phyloP scores from a whole-genome alignment of 2,329 filamentous ascomycete genomes.

The Exserohilum rostratum region DNA sequence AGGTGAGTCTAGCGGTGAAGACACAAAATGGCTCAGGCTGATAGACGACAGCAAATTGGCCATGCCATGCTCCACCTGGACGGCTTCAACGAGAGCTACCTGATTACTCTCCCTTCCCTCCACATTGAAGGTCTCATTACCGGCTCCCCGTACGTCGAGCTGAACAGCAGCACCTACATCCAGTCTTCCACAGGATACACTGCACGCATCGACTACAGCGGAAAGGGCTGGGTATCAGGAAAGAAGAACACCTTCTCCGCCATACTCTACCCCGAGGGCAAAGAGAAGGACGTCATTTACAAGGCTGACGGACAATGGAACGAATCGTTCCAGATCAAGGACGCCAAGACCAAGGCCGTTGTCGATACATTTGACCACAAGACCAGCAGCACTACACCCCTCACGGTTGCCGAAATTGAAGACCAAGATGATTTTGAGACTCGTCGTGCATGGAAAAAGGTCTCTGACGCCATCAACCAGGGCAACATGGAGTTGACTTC shows the following conservation, averaged over 20 bases:
- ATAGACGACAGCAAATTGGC: constrained; percentile 69
- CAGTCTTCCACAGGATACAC: constrained; percentile 85
- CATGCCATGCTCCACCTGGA: constrained; percentile 83
- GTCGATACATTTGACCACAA: constrained; percentile 56
- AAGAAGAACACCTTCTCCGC: constrained; percentile 93
- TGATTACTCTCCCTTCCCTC: constrained; percentile 88
- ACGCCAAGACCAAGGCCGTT: constrained; percentile 59
- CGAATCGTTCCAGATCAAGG: constrained; percentile 77
- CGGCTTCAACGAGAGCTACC: constrained; percentile 71
- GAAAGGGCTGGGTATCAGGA: constrained; percentile 91
- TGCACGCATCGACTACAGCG: constrained; percentile 88
- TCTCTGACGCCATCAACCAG: constrained; percentile 77
- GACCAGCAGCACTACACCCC: constrained; percentile 63
- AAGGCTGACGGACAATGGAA: constrained; percentile 92
- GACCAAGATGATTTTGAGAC: constrained; percentile 87
- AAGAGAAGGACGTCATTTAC: constrained; percentile 77
- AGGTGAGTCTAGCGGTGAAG: constrained; percentile 46
- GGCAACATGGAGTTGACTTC: constrained; percentile 85
- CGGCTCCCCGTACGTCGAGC: constrained; percentile 85
- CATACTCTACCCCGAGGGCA: constrained; percentile 70
- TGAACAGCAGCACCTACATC: constrained; percentile 85
- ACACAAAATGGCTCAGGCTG: background rate
- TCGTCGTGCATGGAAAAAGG: constrained; percentile 84
- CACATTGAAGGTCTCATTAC: constrained; percentile 94
- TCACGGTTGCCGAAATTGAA: constrained; percentile 74